phyloP scores from a whole-genome alignment of 2,329 filamentous ascomycete species.

The Colletotrichum lindemuthianum region DNA sequence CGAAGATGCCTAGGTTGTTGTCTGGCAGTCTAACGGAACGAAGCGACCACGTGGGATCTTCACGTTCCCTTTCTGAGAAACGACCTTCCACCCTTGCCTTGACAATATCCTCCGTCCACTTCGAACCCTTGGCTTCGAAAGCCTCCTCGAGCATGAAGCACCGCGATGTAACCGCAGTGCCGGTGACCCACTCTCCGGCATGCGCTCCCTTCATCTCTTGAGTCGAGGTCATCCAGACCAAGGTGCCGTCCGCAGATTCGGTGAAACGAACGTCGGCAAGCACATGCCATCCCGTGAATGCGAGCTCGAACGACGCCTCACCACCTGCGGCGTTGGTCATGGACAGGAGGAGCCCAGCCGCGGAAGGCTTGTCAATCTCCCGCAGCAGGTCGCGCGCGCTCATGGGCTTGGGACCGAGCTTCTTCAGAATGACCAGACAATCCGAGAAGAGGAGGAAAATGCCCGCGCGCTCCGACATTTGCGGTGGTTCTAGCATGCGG shows the following conservation, averaged over 20 bases:
- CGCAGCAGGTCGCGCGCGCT: constrained; percentile 82
- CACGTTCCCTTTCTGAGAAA: constrained; percentile 84
- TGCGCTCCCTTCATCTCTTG: constrained; percentile 68
- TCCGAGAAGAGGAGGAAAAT: constrained; percentile 89
- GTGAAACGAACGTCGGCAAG: constrained; percentile 78
- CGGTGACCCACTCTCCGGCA: constrained; percentile 57
- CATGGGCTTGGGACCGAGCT: constrained; percentile 68
- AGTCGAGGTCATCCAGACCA: constrained; percentile 75
- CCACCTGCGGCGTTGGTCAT: constrained; percentile 72
- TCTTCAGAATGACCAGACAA: constrained; percentile 80
- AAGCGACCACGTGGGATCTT: constrained; percentile 83
- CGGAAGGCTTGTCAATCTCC: constrained; percentile 84
- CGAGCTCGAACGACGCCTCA: constrained; percentile 73
- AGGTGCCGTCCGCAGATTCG: constrained; percentile 71
- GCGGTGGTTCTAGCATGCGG: constrained; percentile 50
- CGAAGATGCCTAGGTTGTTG: constrained; percentile 67
- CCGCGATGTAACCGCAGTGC: constrained; percentile 66
- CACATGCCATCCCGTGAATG: constrained; percentile 77
- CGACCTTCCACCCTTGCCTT: constrained; percentile 88
- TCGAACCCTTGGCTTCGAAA: constrained; percentile 81
- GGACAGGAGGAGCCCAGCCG: constrained; percentile 69
- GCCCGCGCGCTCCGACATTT: constrained; percentile 64
- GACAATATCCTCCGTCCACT: constrained; percentile 84
- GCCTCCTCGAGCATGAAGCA: constrained; percentile 78
- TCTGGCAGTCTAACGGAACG: constrained; percentile 74